Base-by-base conservation (phyloP, 257 asterid genomes). In the Osmanthus fragrans region DNA sequence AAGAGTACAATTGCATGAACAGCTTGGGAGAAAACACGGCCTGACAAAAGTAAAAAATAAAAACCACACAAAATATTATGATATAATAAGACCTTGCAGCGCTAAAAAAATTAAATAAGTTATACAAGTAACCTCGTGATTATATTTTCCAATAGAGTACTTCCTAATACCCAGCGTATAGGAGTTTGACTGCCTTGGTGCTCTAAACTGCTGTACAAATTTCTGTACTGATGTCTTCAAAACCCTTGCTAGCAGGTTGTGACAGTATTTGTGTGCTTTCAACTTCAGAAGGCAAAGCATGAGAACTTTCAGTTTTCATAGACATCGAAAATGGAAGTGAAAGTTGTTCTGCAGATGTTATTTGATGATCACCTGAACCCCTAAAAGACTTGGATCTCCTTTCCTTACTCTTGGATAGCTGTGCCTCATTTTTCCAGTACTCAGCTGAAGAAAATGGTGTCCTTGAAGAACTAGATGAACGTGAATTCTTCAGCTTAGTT, bases 141-240 rank as follows among this genome's bases (percentile, higher is more conserved):
- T 79, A 79, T 56, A 81, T 73, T 68, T 77, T 76, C 71, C 86
- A 64, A 66, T 56, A 64, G 77, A 79, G 49, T 79, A 83, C 81
- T 82, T 80, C 79, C 79, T 70, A 69, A 67, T 56, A 74, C 81
- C 92, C 65, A 34, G 21, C 10, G 81, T 19, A 45, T 30, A 54
- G 40, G 85, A 71, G 74, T 84, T 88, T 5, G 85, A 66, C 78
- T 80, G 89, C 86, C 84, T 88, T 77, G 92, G 80, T 63, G 77
- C 87, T 81, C 78, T 85, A 79, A 86, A 82, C 60, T 88, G 85
- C 39, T 88, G 88, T 63, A 85, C 87, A 80, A 84, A 81, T 77
- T 88, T 88, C 80, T 76, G 80, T 8, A 88, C 86, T 60, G 92
- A 84, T 37, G 87, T 82, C 84, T 86, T 86, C 74, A 88, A 88